Evolutionary conservation across 805 yeast genomes (phyloP).

Genomic region (Candida ovalis): DNA sequence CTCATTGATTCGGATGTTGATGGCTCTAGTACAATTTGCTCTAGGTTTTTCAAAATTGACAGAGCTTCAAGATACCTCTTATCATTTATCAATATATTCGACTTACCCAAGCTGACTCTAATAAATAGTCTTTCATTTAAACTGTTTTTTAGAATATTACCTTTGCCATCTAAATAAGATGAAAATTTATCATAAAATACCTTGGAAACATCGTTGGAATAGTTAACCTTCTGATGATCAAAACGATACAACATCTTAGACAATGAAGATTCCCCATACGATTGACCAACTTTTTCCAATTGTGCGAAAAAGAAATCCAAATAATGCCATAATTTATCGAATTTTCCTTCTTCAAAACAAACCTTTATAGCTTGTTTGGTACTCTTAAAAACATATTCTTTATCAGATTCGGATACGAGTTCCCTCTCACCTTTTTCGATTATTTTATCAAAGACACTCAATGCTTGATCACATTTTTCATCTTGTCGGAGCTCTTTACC

Average conservation of each 20-base stretch:
- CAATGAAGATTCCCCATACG: slow-evolving; percentile 30
- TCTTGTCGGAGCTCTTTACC: slow-evolving; percentile 34
- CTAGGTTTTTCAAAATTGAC: slow-evolving; percentile 34
- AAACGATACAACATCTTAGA: slow-evolving; percentile 28
- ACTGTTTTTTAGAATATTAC: slow-evolving; percentile 11
- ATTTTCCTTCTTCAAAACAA: slow-evolving; percentile 15
- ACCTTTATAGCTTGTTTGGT: slow-evolving; percentile 33
- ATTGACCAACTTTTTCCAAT: slow-evolving; percentile 12
- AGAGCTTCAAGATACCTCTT: slow-evolving; percentile 31
- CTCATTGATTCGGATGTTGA: slow-evolving; percentile 41
- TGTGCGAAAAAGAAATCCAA: slow-evolving; percentile 20
- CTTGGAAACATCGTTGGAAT: slow-evolving; percentile 14
- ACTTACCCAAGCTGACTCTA: slow-evolving; percentile 42
- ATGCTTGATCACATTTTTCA: slow-evolving; percentile 25
- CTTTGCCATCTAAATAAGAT: slow-evolving; percentile 11
- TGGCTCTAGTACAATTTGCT: slow-evolving; percentile 30
- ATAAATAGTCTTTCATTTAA: slow-evolving; percentile 41
- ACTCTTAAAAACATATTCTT: slow-evolving; percentile 30
- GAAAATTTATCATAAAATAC: slow-evolving; percentile 21
- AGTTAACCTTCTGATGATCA: slow-evolving; percentile 19
- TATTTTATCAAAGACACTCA: slow-evolving; percentile 21
- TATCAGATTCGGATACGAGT: background rate
- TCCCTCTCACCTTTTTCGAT: slow-evolving; percentile 6
- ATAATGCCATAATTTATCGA: slow-evolving; percentile 10
- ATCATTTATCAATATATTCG: slow-evolving; percentile 35